A percentile compares a stretch with the other conserved stretches of the same genome.
Evolutionary conservation across 2,329 filamentous ascomycete species (phyloP).

Genomic region (Cladosporium cucumerinum): DNA sequence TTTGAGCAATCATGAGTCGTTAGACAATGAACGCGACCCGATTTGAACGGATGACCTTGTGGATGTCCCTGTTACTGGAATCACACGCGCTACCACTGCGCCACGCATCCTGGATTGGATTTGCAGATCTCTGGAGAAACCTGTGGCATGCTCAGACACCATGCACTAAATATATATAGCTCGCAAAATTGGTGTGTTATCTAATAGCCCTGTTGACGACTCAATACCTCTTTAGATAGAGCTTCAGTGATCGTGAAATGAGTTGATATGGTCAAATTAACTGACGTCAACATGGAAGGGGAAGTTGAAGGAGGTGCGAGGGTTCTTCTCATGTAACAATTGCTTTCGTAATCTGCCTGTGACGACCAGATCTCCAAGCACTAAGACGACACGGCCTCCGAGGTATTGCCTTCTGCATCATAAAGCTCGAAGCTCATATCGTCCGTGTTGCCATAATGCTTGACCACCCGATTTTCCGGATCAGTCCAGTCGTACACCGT

Average conservation of each 20-base stretch:
- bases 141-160: not conserved
- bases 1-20: not conserved
- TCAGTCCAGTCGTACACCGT: constrained; percentile 40
- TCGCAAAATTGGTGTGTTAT: no score
- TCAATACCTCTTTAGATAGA: not conserved
- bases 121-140: not conserved
- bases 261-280: not conserved
- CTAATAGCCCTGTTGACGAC: not conserved
- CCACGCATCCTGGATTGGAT: constrained; percentile 7
- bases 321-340: not conserved
- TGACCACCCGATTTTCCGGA: constrained; percentile 35
- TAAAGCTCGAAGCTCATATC: constrained; percentile 37
- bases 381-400: not conserved
- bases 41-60: constrained; percentile 13
- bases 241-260: not conserved
- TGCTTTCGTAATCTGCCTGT: not conserved
- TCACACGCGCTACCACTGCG: constrained; percentile 18
- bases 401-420: constrained; percentile 20
- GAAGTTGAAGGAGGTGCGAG: not conserved
- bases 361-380: not conserved
- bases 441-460: constrained; percentile 37
- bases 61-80: constrained; percentile 13
- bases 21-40: constrained; percentile 8
- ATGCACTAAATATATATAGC: not conserved
- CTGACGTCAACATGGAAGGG: not conserved